Base-by-base conservation (phyloP, 1,284 basidiomycete genomes). In the Malassezia dermatis region DNA sequence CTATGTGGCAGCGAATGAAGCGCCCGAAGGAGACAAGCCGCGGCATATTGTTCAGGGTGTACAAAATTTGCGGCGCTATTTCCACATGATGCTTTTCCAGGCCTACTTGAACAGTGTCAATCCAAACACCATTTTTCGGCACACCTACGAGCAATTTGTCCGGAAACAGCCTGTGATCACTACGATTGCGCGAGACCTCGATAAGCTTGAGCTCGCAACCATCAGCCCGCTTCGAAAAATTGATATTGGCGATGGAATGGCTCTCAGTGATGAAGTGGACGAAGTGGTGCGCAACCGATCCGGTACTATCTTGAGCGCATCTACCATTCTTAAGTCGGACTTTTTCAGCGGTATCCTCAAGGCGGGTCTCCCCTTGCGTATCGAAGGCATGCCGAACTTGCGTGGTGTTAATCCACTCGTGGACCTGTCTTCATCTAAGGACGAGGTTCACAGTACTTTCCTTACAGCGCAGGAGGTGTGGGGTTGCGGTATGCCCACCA, bases 321-420 rank as follows among this genome's bases (percentile, higher is more conserved):
- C 85, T 12, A 93, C 90, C 0, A 95, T 98, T 67, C 80, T 98
- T 70, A 99, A 99, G 78, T 91, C 88, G 53, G 91, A 96, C 76
- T 91, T 95, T 78, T 96, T 96, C 81, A 62, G 62, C 27, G 72
- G 72, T 10, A 68, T 74, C 46, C 53, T 69, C 52, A 67, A 65
- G 54, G 54, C 62, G 11, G 64, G 65, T 19, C 50, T 69, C 46
- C 66, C 64, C 26, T 60, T 67, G 41, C 56, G 61, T 11, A 71
- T 74, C 21, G 69, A 71, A 6, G 72, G 71, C 0, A 71, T 71
- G 60, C 72, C 72, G 4, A 74, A 74, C 41, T 37, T 74, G 52
- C 59, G 72, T 3, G 65, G 64, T 17, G 71, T 71, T 1, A 58
- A 63, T 32, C 56, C 71, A 42, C 48, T 69, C 13, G 48, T 69